Conservation (phyloP, 2,329 filamentous ascomycete genomes). For the Phaeosphaeriaceae sp. region DNA sequence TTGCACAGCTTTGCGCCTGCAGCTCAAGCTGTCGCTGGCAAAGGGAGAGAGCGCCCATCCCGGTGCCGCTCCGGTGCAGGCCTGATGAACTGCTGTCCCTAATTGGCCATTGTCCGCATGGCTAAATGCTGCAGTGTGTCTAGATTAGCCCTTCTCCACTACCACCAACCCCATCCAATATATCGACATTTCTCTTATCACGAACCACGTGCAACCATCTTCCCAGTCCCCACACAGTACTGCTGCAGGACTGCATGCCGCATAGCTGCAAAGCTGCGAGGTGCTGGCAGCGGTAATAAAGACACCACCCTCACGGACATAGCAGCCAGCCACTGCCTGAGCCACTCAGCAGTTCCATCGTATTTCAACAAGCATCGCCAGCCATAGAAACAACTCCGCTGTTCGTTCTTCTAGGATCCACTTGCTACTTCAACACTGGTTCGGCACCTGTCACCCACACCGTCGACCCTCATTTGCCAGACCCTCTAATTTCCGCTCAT, state of each 20-base stretch:
- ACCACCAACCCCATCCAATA: constrained; percentile 16
- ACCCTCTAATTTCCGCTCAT: constrained; percentile 1
- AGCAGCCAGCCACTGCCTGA: background rate
- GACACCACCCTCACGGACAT: background rate
- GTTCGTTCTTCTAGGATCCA: background rate
- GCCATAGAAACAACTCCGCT: background rate
- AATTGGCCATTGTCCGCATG: constrained; percentile 12
- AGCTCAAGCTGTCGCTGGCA: constrained; percentile 5
- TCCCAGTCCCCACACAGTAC: constrained; percentile 7
- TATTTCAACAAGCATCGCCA: background rate
- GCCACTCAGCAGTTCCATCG: background rate
- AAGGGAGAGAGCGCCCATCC: constrained; percentile 2
- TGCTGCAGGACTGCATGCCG: background rate
- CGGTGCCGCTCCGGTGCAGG: constrained; percentile 8
- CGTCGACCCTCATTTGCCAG: background rate
- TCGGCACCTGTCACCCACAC: background rate
- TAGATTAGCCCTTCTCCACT: constrained; percentile 8
- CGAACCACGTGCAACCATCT: constrained; percentile 8
- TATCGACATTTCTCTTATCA: constrained; percentile 14
- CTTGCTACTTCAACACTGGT: background rate
- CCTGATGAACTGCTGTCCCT: background rate
- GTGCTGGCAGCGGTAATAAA: background rate
- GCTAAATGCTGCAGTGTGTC: constrained; percentile 12
- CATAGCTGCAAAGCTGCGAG: background rate
- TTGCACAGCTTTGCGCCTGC: constrained; percentile 7